phyloP scores from a whole-genome alignment of 2,329 filamentous ascomycete species.

The Rutstroemia sp. region DNA sequence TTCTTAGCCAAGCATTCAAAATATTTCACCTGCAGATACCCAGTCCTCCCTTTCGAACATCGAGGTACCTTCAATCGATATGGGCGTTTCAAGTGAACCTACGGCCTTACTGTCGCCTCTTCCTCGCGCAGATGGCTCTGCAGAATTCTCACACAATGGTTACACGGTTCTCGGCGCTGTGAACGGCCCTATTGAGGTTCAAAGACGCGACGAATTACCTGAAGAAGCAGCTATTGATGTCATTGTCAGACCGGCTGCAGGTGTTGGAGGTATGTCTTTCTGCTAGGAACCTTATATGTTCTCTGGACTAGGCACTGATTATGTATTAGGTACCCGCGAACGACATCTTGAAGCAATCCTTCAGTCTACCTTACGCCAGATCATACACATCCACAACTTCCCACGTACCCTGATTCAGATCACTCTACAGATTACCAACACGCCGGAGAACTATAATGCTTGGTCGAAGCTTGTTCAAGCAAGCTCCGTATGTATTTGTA shows the following conservation, averaged over 20 bases:
- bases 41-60: background rate
- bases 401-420: slow-evolving; percentile 74
- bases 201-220: slow-evolving; percentile 80
- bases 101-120: slow-evolving; percentile 46
- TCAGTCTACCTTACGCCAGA: slow-evolving; percentile 62
- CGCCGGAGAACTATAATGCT: slow-evolving; percentile 60
- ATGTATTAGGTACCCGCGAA: slow-evolving; percentile 53
- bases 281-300: background rate
- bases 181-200: slow-evolving; percentile 88
- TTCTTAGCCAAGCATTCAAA: background rate
- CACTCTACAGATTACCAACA: slow-evolving; percentile 66
- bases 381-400: slow-evolving; percentile 68
- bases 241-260: slow-evolving; percentile 76
- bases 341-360: slow-evolving; percentile 75
- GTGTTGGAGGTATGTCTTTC: slow-evolving; percentile 61
- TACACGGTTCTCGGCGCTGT: slow-evolving; percentile 80
- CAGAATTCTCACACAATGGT: slow-evolving; percentile 65
- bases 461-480: slow-evolving; percentile 54
- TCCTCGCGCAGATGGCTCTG: slow-evolving; percentile 70
- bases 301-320: background rate
- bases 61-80: background rate
- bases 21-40: background rate
- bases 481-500: slow-evolving; percentile 42
- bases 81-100: slow-evolving; percentile 40
- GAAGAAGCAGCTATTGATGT: slow-evolving; percentile 90